A percentile compares a stretch with the other conserved stretches of the same genome.
Conservation (phyloP, 306 rosid species). For the Trichosanthes cucumerina region DNA sequence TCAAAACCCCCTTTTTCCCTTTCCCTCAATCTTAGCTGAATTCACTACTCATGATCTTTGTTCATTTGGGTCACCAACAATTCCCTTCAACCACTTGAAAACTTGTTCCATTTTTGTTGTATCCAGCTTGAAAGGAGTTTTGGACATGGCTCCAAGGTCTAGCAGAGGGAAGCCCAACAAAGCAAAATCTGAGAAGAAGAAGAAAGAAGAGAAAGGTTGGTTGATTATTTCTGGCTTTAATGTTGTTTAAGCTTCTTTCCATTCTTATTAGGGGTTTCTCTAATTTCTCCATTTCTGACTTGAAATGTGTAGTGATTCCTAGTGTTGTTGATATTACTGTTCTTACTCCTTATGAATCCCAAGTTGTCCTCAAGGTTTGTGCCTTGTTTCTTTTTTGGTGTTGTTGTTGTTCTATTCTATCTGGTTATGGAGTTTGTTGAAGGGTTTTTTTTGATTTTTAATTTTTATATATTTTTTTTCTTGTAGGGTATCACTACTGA, state of each 20-base stretch:
- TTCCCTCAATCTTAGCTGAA: background rate
- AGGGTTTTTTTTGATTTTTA: background rate
- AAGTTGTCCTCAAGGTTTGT: constrained; percentile 62
- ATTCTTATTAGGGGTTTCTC: background rate
- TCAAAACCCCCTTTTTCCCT: background rate
- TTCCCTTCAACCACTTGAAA: background rate
- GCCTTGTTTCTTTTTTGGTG: background rate
- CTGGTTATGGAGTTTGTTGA: background rate
- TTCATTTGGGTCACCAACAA: constrained; percentile 11
- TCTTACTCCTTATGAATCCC: constrained; percentile 54
- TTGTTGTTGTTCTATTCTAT: background rate
- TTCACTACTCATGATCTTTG: constrained; percentile 4
- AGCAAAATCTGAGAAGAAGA: constrained; percentile 82
- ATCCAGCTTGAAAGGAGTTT: background rate
- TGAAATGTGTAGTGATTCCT: constrained; percentile 41
- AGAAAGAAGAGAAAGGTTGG: constrained; percentile 86
- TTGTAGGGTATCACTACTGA: constrained; percentile 83
- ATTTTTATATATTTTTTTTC: background rate
- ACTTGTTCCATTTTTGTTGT: background rate
- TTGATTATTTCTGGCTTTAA: background rate
- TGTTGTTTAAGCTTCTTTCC: background rate
- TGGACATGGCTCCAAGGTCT: constrained; percentile 78
- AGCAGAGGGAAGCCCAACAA: constrained; percentile 63
- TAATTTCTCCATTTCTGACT: background rate
- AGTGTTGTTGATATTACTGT: constrained; percentile 67